phyloP scores from a whole-genome alignment of 192 early-diverging fungal species.

The Bifiguratus adelaidae region DNA sequence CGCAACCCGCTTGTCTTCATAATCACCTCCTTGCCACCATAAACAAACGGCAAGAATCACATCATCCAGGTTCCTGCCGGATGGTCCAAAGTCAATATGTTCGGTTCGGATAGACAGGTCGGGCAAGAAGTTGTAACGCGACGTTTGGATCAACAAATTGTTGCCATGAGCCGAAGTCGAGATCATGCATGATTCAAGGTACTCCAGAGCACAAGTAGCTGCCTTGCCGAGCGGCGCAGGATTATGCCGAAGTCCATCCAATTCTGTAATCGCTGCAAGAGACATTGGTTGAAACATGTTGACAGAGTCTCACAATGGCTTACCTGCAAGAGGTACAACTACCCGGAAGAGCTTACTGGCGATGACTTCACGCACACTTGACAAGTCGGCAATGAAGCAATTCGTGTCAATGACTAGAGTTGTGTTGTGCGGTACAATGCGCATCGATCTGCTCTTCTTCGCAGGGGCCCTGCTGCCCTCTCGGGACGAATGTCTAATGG shows the following conservation, averaged over 20 bases:
- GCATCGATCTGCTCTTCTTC: neutral
- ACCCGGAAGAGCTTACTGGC: slow-evolving; percentile 31
- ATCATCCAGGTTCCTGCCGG: slow-evolving; percentile 48
- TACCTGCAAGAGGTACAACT: slow-evolving; percentile 39
- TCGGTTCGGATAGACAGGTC: slow-evolving; percentile 42
- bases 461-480: neutral
- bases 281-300: neutral
- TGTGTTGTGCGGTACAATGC: slow-evolving; percentile 20
- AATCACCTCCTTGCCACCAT: slow-evolving; percentile 21
- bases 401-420: slow-evolving; percentile 45
- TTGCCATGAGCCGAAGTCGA: neutral
- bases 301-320: neutral
- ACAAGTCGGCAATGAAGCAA: slow-evolving; percentile 40
- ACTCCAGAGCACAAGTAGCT: slow-evolving; percentile 27
- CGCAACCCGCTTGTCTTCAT: neutral
- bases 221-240: slow-evolving; percentile 32
- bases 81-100: slow-evolving; percentile 38
- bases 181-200: slow-evolving; percentile 25
- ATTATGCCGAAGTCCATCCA: slow-evolving; percentile 40
- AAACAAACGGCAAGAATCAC: slow-evolving; percentile 39
- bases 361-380: slow-evolving; percentile 26
- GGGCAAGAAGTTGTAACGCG: slow-evolving; percentile 38
- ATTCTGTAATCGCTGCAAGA: slow-evolving; percentile 34
- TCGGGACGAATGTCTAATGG: neutral
- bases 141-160: slow-evolving; percentile 40